Conservation (phyloP, 148 eudicot species). For the Simmondsia chinensis region DNA sequence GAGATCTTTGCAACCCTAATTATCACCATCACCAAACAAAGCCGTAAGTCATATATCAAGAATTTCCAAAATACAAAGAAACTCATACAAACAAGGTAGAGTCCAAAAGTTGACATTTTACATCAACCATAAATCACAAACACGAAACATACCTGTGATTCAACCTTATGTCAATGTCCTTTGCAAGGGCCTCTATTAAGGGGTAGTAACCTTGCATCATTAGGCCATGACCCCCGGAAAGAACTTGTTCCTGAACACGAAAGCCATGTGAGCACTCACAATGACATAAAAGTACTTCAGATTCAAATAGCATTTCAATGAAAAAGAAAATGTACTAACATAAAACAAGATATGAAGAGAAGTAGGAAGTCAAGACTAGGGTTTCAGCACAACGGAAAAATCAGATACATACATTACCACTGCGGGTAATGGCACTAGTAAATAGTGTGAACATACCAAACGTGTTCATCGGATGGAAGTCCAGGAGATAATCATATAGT, state of each 20-base stretch:
- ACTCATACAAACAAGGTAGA: no score
- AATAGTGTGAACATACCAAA: no score
- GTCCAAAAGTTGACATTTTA: neutral
- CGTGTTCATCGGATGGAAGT: no score
- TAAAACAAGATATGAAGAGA: neutral
- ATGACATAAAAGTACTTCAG: neutral
- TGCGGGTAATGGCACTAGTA: no score
- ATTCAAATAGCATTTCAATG: neutral
- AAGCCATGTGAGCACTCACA: slow-evolving; percentile 6
- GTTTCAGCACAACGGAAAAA: no score
- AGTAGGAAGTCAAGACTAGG: no score
- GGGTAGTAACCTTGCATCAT: slow-evolving; percentile 96
- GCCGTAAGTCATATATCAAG: neutral
- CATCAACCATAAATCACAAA: neutral
- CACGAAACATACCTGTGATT: slow-evolving; percentile 67
- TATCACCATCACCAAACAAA: neutral
- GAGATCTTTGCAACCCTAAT: slow-evolving; percentile 70
- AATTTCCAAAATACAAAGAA: no score
- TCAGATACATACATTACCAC: no score
- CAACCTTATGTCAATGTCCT: slow-evolving; percentile 68
- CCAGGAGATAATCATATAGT: no score
- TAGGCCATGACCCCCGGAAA: slow-evolving; percentile 94
- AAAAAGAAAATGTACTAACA: neutral
- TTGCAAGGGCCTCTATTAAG: slow-evolving; percentile 67
- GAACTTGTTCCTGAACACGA: slow-evolving; percentile 79